These are phyloP conservation scores for Arachnomyces sp. DNA, from an alignment of 2,329 filamentous ascomycete species.

Conservation along the genomic window DNA sequence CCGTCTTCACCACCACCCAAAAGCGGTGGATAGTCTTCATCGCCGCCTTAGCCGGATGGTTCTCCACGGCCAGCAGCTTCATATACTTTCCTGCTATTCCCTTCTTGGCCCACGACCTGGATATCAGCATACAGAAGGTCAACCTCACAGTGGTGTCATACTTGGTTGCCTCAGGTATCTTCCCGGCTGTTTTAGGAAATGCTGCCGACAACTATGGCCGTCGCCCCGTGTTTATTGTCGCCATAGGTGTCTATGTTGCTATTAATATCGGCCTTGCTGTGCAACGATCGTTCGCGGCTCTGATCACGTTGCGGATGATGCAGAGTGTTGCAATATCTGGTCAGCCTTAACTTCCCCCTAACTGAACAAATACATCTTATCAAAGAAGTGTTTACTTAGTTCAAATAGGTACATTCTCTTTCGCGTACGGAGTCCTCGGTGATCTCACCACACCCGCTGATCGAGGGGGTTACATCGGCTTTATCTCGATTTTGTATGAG, in stretches of 20 bases:
- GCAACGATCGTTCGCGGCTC: conserved; percentile 25
- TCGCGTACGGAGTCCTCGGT: conserved; percentile 25
- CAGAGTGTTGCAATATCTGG: conserved; percentile 23
- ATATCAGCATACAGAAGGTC: conserved; percentile 16
- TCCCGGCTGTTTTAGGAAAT: conserved; percentile 23
- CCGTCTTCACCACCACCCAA: conserved; percentile 19
- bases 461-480: conserved; percentile 24
- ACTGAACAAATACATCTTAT: no score
- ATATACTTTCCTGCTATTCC: conserved; percentile 24
- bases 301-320: conserved; percentile 31
- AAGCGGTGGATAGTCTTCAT: conserved; percentile 24
- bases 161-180: conserved; percentile 22
- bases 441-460: conserved; percentile 25
- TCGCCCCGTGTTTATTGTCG: conserved; percentile 22
- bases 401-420: conserved; percentile 18
- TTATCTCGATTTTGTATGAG: conserved; percentile 18
- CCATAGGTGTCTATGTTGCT: conserved; percentile 25
- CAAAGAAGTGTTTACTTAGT: neutral
- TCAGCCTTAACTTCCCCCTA: no score
- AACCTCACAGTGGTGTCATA: conserved; percentile 26
- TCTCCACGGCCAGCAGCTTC: conserved; percentile 14
- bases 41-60: conserved; percentile 27
- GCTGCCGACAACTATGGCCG: conserved; percentile 26
- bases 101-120: conserved; percentile 16
- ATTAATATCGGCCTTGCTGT: conserved; percentile 35